Evolutionary conservation across 2,329 filamentous ascomycete species (phyloP).

Genomic region (Penicillium sp.): DNA sequence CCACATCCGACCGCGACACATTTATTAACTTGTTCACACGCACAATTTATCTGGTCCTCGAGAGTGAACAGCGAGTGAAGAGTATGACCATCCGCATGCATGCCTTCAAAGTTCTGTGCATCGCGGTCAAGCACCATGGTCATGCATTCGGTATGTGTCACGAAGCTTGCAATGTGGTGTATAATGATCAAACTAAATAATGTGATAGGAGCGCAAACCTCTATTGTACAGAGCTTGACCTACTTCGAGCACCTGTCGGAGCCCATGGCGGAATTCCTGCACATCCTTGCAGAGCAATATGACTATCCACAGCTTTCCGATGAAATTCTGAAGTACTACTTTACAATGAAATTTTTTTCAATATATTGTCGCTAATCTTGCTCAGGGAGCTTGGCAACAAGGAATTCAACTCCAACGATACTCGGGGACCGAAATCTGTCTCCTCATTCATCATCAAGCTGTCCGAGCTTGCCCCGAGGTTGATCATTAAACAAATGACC

Average conservation of each 20-base stretch:
- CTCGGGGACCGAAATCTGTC: conserved; percentile 90
- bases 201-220: conserved; percentile 79
- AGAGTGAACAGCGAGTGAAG: conserved; percentile 91
- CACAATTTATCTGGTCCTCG: conserved; percentile 87
- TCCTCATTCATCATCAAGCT: conserved; percentile 90
- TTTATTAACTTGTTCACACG: conserved; percentile 90
- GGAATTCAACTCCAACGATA: conserved; percentile 96
- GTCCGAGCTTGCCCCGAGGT: conserved; percentile 82
- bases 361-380: conserved; percentile 19
- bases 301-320: conserved; percentile 94
- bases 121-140: conserved; percentile 95
- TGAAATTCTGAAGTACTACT: conserved; percentile 72
- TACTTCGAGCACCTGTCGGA: conserved; percentile 99
- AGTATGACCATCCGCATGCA: conserved; percentile 89
- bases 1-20: conserved; percentile 92
- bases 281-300: conserved; percentile 94
- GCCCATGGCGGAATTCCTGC: conserved; percentile 96
- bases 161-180: not conserved
- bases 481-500: conserved; percentile 97
- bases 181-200: conserved; percentile 19
- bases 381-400: conserved; percentile 85
- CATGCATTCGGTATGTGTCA: conserved; percentile 79
- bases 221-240: conserved; percentile 93
- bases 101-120: conserved; percentile 92
- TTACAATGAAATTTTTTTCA: not conserved